These are phyloP conservation scores for Leccinum ochraceum DNA, from an alignment of 768 basidiomycete species.

Conservation along the genomic window DNA sequence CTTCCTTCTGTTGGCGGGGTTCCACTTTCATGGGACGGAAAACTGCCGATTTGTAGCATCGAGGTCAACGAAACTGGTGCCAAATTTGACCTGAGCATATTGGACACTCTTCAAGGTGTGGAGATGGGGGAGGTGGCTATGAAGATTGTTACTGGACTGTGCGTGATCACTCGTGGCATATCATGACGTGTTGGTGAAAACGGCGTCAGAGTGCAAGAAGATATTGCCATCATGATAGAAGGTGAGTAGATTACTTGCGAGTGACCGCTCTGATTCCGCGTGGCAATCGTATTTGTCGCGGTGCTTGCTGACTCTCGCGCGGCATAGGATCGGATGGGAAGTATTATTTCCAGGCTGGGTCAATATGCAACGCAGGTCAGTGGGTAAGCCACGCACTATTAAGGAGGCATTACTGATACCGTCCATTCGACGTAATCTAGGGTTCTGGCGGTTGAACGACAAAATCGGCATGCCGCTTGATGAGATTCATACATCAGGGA, in stretches of 20 bases:
- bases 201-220: constrained; percentile 50
- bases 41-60: constrained; percentile 50
- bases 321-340: constrained; percentile 59
- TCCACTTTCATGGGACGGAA: constrained; percentile 41
- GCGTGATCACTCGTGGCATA: constrained; percentile 28
- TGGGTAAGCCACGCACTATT: constrained; percentile 2
- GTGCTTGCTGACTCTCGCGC: constrained; percentile 20
- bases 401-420: not conserved
- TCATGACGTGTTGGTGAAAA: constrained; percentile 9
- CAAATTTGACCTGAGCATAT: constrained; percentile 50
- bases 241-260: constrained; percentile 37
- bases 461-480: constrained; percentile 74
- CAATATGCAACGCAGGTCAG: constrained; percentile 63
- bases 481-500: constrained; percentile 68
- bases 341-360: constrained; percentile 76
- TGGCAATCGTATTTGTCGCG: constrained; percentile 15
- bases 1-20: constrained; percentile 25
- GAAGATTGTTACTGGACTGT: constrained; percentile 63
- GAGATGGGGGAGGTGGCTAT: constrained; percentile 51
- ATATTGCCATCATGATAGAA: constrained; percentile 62
- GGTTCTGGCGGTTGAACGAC: constrained; percentile 75
- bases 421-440: constrained; percentile 35
- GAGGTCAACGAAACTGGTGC: constrained; percentile 49
- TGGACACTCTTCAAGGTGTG: constrained; percentile 18
- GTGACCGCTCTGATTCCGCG: constrained; percentile 8